A percentile compares a stretch with the other conserved stretches of the same genome.
These are phyloP conservation scores for Galerina marginata DNA, from an alignment of 768 basidiomycete species.

Conservation along the genomic window DNA sequence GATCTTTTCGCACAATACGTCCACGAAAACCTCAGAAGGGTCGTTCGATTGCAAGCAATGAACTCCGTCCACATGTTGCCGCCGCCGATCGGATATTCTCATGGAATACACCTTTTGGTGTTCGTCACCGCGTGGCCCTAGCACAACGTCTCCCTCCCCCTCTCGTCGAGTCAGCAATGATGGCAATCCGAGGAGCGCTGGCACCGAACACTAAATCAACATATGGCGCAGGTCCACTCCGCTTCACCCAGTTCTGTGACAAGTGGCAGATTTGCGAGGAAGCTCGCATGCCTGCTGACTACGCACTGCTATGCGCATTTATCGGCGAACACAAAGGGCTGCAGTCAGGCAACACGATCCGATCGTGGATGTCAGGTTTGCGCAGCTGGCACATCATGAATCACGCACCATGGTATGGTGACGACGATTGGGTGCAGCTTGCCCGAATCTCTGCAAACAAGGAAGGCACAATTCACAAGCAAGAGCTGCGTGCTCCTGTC, in stretches of 20 bases:
- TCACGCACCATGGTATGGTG: conserved; percentile 40
- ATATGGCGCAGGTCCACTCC: conserved; percentile 41
- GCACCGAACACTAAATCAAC: conserved; percentile 24
- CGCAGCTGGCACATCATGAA: conserved; percentile 42
- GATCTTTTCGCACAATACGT: background rate
- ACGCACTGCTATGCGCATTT: conserved; percentile 36
- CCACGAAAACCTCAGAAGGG: conserved; percentile 8
- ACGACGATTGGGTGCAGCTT: conserved; percentile 28
- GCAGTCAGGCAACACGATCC: conserved; percentile 28
- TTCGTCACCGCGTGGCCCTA: conserved; percentile 2
- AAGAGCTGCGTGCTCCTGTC: conserved; percentile 35
- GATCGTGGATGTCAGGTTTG: conserved; percentile 40
- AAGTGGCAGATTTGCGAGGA: conserved; percentile 28
- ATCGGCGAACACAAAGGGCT: conserved; percentile 7
- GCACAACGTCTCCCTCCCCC: background rate
- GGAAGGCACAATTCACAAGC: conserved; percentile 21
- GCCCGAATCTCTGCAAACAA: conserved; percentile 22
- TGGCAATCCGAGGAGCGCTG: conserved; percentile 17
- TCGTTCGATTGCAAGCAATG: conserved; percentile 7
- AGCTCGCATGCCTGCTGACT: conserved; percentile 37
- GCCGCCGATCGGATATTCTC: conserved; percentile 11
- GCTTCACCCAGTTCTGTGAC: conserved; percentile 45
- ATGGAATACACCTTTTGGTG: conserved; percentile 10
- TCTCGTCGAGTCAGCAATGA: background rate
- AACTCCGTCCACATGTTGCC: conserved; percentile 14